These are phyloP conservation scores for Pezicula neosporulosa DNA, from an alignment of 2,329 filamentous ascomycete species.

Conservation along the genomic window DNA sequence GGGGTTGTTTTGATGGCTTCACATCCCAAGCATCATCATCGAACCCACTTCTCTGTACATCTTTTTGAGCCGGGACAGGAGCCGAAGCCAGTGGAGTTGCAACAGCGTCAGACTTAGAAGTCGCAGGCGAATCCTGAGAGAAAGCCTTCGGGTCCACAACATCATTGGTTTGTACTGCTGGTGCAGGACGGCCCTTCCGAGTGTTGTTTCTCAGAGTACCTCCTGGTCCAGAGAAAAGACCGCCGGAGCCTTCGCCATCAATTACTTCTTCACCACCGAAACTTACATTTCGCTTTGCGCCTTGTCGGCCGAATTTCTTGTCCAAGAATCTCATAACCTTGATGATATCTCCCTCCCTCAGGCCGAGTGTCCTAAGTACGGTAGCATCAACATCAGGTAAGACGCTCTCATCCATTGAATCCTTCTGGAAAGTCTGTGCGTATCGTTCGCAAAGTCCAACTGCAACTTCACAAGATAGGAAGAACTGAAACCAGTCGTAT, in stretches of 20 bases:
- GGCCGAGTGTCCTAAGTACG: constrained; percentile 80
- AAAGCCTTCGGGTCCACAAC: constrained; percentile 86
- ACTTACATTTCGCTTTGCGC: constrained; percentile 49
- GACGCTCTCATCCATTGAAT: constrained; percentile 95
- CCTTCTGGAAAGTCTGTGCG: constrained; percentile 79
- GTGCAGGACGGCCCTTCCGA: constrained; percentile 82
- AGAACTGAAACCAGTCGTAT: constrained; percentile 99
- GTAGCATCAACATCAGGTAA: constrained; percentile 83
- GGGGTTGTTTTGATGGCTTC: constrained; percentile 68
- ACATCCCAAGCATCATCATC: constrained; percentile 98
- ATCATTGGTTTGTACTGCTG: constrained; percentile 81
- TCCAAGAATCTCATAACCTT: constrained; percentile 91
- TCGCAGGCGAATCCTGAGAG: constrained; percentile 49
- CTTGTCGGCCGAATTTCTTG: constrained; percentile 68
- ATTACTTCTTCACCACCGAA: constrained; percentile 50
- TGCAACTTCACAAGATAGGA: constrained; percentile 86
- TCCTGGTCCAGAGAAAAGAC: constrained; percentile 90
- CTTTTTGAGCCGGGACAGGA: constrained; percentile 41
- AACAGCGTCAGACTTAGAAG: constrained; percentile 36
- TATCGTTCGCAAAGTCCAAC: constrained; percentile 94
- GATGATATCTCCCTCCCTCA: constrained; percentile 94
- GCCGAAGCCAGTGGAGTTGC: constrained; percentile 40
- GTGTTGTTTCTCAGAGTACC: constrained; percentile 92
- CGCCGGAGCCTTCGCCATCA: constrained; percentile 56
- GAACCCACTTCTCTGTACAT: constrained; percentile 61